These are phyloP conservation scores for Mycoemilia scoparia DNA, from an alignment of 192 early-diverging fungal species.

Conservation along the genomic window DNA sequence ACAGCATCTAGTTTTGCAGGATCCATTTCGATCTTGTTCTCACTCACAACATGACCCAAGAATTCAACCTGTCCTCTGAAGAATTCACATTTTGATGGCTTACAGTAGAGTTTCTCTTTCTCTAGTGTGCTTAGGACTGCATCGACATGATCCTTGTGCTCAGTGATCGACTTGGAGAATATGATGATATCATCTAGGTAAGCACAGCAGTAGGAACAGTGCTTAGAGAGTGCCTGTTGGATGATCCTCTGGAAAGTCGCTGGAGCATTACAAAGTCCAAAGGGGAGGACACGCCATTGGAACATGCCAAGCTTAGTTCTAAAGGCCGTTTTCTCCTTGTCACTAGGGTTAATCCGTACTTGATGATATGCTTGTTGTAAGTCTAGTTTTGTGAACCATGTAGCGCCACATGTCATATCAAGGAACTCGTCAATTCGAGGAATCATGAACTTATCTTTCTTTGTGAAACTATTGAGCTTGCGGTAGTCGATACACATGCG, in stretches of 20 bases:
- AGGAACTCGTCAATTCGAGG: conserved; percentile 29
- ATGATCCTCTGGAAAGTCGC: conserved; percentile 34
- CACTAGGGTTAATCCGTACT: conserved; percentile 10
- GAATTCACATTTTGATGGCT: conserved; percentile 7
- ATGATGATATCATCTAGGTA: conserved; percentile 20
- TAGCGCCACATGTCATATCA: conserved; percentile 7
- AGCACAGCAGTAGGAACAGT: conserved; percentile 8
- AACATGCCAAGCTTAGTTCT: conserved; percentile 14
- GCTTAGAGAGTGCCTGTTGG: conserved; percentile 18
- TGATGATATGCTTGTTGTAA: conserved; percentile 21
- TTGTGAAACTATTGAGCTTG: conserved; percentile 20
- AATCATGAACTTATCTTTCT: conserved; percentile 17
- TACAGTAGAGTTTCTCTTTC: too few relatives aligned
- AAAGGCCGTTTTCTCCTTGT: conserved; percentile 30
- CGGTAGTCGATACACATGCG: conserved; percentile 34
- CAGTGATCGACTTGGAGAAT: too few relatives aligned
- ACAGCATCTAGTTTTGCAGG: background rate
- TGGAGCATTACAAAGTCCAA: conserved; percentile 40
- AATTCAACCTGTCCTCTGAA: background rate
- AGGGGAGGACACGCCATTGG: conserved; percentile 37
- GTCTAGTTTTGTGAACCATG: conserved; percentile 20
- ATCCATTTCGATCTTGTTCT: background rate
- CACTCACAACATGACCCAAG: background rate
- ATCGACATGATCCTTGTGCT: conserved; percentile 3
- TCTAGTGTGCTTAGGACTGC: conserved; percentile 3